Percentiles rank a stretch among this genome's conserved stretches.
Evolutionary conservation across 345 rosid species (phyloP).

Genomic region (Fremontodendron californicum): DNA sequence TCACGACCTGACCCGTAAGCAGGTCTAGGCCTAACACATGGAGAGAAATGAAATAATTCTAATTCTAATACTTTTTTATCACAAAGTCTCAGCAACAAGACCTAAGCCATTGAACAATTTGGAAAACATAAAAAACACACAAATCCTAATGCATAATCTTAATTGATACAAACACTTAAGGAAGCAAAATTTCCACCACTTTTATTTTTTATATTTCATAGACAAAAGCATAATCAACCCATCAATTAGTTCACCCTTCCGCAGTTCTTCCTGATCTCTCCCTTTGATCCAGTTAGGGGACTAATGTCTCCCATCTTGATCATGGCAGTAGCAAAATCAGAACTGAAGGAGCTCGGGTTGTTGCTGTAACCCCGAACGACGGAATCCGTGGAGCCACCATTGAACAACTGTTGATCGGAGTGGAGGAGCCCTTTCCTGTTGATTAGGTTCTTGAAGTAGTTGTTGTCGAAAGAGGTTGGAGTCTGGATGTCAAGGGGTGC

Average conservation of each 20-base stretch:
- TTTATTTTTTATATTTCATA: constrained; percentile 4
- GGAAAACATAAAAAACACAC: background rate
- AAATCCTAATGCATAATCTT: background rate
- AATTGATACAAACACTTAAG: background rate
- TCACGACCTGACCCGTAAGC: no score
- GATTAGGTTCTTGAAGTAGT: constrained; percentile 64
- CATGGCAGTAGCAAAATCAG: constrained; percentile 68
- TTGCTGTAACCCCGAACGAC: constrained; percentile 52
- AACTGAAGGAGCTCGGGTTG: constrained; percentile 44
- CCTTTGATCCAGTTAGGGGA: constrained; percentile 69
- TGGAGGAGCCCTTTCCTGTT: constrained; percentile 62
- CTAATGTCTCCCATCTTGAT: constrained; percentile 79
- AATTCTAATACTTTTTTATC: background rate
- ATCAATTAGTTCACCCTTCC: constrained; percentile 46
- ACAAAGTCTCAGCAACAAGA: background rate
- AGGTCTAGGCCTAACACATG: no score
- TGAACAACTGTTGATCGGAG: constrained; percentile 69
- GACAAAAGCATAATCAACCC: background rate
- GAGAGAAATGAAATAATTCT: no score
- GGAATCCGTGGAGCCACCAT: constrained; percentile 69
- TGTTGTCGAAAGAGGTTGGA: constrained; percentile 57
- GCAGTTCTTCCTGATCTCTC: constrained; percentile 75
- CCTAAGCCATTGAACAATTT: background rate
- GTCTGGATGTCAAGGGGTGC: constrained; percentile 65
- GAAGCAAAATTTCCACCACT: background rate